Base-by-base conservation (phyloP, 441 rosid species). In the Biscutella laevigata region DNA sequence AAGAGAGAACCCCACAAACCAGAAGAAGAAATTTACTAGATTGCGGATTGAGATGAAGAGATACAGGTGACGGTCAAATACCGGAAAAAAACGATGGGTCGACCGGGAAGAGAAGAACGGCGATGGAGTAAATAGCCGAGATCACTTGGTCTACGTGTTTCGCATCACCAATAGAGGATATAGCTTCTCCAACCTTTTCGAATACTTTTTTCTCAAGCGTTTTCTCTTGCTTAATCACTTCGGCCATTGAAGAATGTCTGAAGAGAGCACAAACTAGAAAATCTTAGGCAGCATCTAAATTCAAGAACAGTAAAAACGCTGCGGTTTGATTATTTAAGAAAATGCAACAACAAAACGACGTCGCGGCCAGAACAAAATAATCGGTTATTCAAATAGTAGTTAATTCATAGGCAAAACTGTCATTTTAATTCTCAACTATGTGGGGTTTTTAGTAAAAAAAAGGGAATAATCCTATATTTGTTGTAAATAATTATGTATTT, bases 101-200 rank as follows among this genome's bases (percentile, higher is more conserved):
- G 32, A 81, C n/a, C 24, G 94, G 94, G 59, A 88, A 86, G 62
- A 92, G 77, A 70, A 84, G 77, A 66, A 71, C 57, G n/a, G 94
- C 88, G 59, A 92, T 39, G 47, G 95, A 86, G 59, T 84, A 80
- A 67, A 88, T 86, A 67, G 85, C 63, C 70, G 70, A 78, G 48
- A 92, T 75, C 48, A 84, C 89, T 14, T 77, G 67, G 71, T 84
- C 91, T 4, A 77, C 91, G 63, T 77, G 75, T 66, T 77, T 82
- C 19, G 94, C 88, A 15, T 54, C 66, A 59, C 58, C 48, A 20
- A 88, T 69, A 5, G 71, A 58, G n/a, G 74, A 60, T 43, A 82
- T 71, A 42, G 77, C 86, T 68, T 79, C 80, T 57, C 77, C 73
- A 9, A 74, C 77, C 70, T 81, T 79, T 22, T 77, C 80, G 7